These are phyloP conservation scores for Boechera divaricarpa DNA, from an alignment of 345 rosid species.

Conservation along the genomic window DNA sequence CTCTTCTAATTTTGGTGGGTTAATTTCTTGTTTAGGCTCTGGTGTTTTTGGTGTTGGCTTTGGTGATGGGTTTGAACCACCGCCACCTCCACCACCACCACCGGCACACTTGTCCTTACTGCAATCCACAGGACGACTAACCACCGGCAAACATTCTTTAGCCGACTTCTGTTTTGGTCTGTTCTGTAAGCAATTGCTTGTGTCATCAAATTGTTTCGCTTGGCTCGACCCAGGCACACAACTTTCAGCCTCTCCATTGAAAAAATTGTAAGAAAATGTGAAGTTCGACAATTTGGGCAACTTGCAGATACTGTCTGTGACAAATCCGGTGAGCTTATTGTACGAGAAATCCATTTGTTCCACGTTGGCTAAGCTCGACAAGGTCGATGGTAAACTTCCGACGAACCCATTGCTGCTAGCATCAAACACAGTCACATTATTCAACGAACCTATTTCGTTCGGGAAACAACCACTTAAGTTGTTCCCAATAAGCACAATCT, in stretches of 20 bases:
- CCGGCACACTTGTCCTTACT: slow-evolving; percentile 51
- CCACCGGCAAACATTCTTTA: slow-evolving; percentile 49
- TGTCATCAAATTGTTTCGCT: slow-evolving; percentile 53
- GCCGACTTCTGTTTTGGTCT: slow-evolving; percentile 56
- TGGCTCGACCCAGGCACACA: slow-evolving; percentile 51
- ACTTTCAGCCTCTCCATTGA: slow-evolving; percentile 54
- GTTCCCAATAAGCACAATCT: slow-evolving; percentile 64
- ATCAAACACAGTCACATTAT: slow-evolving; percentile 65
- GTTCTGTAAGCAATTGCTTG: slow-evolving; percentile 52
- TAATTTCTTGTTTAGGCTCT: slow-evolving; percentile 16
- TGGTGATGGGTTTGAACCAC: slow-evolving; percentile 36
- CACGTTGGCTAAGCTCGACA: slow-evolving; percentile 48
- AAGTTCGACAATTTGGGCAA: slow-evolving; percentile 62
- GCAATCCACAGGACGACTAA: slow-evolving; percentile 59
- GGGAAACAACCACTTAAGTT: slow-evolving; percentile 79
- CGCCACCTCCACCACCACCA: slow-evolving; percentile 37
- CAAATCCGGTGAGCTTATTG: slow-evolving; percentile 72
- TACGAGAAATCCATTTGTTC: slow-evolving; percentile 52
- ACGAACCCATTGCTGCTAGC: slow-evolving; percentile 56
- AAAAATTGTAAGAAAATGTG: slow-evolving; percentile 68
- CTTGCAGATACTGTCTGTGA: slow-evolving; percentile 61
- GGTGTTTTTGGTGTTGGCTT: slow-evolving; percentile 44
- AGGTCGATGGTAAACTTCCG: slow-evolving; percentile 56
- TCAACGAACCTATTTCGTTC: slow-evolving; percentile 57
- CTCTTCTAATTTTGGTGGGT: slow-evolving; percentile 39